Conservation (phyloP, 2,329 filamentous ascomycete genomes). For the Aspergillus fischeri region DNA sequence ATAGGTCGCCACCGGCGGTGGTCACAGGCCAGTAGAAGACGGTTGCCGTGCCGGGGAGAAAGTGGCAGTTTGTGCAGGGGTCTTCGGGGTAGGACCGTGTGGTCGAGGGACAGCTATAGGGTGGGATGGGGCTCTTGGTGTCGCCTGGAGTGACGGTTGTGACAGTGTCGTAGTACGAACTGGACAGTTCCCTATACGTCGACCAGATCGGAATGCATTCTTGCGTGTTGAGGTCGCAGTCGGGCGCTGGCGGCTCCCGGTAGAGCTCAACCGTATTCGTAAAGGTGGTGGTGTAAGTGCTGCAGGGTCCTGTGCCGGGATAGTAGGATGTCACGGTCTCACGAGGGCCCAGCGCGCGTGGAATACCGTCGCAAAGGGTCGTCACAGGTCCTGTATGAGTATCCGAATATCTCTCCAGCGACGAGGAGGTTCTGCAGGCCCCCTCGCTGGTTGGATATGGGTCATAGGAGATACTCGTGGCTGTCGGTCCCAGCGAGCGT, state of each 20-base stretch:
- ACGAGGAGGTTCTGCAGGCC: constrained; percentile 13
- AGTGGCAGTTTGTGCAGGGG: constrained; percentile 18
- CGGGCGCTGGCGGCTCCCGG: constrained; percentile 6
- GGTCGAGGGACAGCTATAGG: constrained; percentile 10
- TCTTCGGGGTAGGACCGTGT: constrained; percentile 14
- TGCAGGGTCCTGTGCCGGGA: constrained; percentile 17
- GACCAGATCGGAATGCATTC: constrained; percentile 21
- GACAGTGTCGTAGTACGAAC: constrained; percentile 5
- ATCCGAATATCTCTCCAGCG: constrained; percentile 10
- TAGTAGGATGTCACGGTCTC: constrained; percentile 14
- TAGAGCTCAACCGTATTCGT: constrained; percentile 5
- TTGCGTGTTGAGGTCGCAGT: constrained; percentile 12
- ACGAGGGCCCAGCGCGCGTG: constrained; percentile 17
- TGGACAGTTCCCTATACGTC: constrained; percentile 12
- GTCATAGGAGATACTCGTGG: constrained; percentile 7
- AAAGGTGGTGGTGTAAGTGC: constrained; percentile 1
- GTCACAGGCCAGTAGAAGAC: constrained; percentile 24
- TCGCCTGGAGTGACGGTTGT: constrained; percentile 11
- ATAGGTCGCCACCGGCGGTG: constrained; percentile 16
- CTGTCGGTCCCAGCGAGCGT: constrained; percentile 14
- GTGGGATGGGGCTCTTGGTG: constrained; percentile 17
- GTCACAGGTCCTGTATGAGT: constrained; percentile 18
- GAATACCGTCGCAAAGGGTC: constrained; percentile 18
- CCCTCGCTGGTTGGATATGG: constrained; percentile 16
- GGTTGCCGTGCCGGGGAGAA: constrained; percentile 17